These are phyloP conservation scores for Apiotrichum laibachii DNA, from an alignment of 1,284 basidiomycete species.

Conservation along the genomic window DNA sequence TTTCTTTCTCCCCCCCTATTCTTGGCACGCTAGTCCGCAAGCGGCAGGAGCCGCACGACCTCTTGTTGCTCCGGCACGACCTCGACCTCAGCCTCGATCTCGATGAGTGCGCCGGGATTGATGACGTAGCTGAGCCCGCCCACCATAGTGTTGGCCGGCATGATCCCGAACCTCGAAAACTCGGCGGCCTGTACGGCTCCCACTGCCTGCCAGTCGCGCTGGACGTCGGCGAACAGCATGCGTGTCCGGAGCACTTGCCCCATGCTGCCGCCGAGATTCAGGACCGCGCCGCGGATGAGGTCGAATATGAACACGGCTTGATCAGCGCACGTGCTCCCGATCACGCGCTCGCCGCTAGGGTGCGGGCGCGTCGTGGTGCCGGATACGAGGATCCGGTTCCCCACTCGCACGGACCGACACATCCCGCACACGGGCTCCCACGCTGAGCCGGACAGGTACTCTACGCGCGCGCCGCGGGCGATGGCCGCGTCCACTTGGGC, in stretches of 20 bases:
- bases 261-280: conserved; percentile 12
- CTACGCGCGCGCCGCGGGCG: conserved; percentile 5
- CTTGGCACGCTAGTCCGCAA: too few relatives aligned
- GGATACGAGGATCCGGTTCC: conserved; percentile 8
- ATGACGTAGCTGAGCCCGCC: conserved; percentile 15
- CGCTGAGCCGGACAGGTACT: conserved; percentile 7
- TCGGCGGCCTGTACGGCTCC: conserved; percentile 17
- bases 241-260: conserved; percentile 22
- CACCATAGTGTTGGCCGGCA: conserved; percentile 24
- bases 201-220: conserved; percentile 13
- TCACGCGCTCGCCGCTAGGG: conserved; percentile 1
- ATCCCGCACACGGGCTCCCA: conserved; percentile 18
- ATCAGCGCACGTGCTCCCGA: conserved; percentile 5
- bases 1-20: too few relatives aligned
- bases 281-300: conserved; percentile 21
- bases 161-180: conserved; percentile 11
- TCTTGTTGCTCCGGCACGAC: conserved; percentile 5
- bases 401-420: conserved; percentile 11
- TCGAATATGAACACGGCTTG: conserved; percentile 21
- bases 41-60: neutral
- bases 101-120: conserved; percentile 14
- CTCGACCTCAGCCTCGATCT: conserved; percentile 24
- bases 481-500: conserved; percentile 6
- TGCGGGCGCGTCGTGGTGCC: conserved; percentile 18
- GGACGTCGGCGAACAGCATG: conserved; percentile 14